Evolutionary conservation across 805 yeast species (phyloP).

Genomic region (Sugiyamaella smithiae): DNA sequence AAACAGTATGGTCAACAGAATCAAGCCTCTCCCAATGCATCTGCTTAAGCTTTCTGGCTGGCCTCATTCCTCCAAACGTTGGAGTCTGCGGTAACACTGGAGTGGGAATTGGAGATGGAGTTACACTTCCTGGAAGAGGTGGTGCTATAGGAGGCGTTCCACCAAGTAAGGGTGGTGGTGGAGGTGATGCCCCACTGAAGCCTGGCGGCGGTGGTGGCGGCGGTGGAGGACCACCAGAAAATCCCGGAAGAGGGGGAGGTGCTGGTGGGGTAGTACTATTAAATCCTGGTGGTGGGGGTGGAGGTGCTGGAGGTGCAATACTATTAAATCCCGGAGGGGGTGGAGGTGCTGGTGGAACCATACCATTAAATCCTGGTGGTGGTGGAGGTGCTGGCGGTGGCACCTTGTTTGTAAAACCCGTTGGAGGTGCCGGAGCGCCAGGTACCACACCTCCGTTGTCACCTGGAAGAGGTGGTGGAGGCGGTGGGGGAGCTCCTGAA

Average conservation of each 20-base stretch:
- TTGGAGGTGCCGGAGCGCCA: constrained; percentile 30
- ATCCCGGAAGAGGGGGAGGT: constrained; percentile 23
- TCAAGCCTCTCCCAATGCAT: constrained; percentile 97
- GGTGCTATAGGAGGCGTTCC: constrained; percentile 38
- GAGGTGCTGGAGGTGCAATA: constrained; percentile 37
- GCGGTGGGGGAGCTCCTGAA: constrained; percentile 30
- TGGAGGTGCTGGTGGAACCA: constrained; percentile 33
- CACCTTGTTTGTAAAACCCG: constrained; percentile 16
- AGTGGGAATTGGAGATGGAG: constrained; percentile 27
- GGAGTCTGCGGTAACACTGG: constrained; percentile 20
- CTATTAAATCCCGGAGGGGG: constrained; percentile 20
- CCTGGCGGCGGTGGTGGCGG: constrained; percentile 29
- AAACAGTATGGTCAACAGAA: constrained; percentile 76
- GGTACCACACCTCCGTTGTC: constrained; percentile 28
- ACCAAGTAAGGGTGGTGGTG: constrained; percentile 29
- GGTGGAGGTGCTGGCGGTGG: constrained; percentile 41
- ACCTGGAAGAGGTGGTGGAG: constrained; percentile 24
- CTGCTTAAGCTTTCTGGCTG: constrained; percentile 80
- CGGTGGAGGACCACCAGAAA: constrained; percentile 30
- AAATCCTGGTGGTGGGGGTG: constrained; percentile 35
- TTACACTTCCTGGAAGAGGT: constrained; percentile 19
- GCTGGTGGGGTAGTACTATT: constrained; percentile 31
- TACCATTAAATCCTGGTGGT: constrained; percentile 29
- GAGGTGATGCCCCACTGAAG: constrained; percentile 20
- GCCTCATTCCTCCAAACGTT: constrained; percentile 39